Evolutionary conservation across 208 protist genomes (phyloP).

Genomic region (Leptomonas seymouri): DNA sequence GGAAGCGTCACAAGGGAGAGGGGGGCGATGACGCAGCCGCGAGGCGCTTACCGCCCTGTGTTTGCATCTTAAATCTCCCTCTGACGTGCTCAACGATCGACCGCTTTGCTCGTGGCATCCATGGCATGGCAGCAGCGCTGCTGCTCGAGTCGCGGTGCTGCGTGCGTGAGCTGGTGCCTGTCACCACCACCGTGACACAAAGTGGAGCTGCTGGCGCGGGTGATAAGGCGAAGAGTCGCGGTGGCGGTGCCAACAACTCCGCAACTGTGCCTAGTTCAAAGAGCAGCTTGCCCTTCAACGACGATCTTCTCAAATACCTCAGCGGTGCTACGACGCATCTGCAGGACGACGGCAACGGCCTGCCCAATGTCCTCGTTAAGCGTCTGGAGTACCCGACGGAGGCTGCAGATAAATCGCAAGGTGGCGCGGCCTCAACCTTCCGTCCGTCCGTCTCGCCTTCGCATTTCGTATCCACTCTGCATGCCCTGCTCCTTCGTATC

Average conservation of each 20-base stretch:
- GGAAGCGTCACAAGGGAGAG: slow-evolving; percentile 12
- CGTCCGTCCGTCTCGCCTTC: slow-evolving; percentile 29
- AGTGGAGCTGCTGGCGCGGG: background rate
- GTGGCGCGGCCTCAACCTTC: background rate
- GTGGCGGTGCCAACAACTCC: background rate
- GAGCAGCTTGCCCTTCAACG: background rate
- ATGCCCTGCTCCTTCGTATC: slow-evolving; percentile 28
- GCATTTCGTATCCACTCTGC: slow-evolving; percentile 30
- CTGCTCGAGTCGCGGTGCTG: slow-evolving; percentile 27
- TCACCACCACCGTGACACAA: background rate
- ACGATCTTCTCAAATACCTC: slow-evolving; percentile 23
- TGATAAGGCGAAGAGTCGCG: slow-evolving; percentile 16
- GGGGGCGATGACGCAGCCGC: background rate
- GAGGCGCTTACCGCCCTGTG: slow-evolving; percentile 39
- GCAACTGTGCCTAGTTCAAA: background rate
- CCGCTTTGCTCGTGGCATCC: slow-evolving; percentile 13
- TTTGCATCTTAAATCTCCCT: slow-evolving; percentile 22
- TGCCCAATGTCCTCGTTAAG: slow-evolving; percentile 28
- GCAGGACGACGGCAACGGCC: slow-evolving; percentile 7
- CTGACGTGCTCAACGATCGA: slow-evolving; percentile 8
- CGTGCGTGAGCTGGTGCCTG: slow-evolving; percentile 21
- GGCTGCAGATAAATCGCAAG: background rate
- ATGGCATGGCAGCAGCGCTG: slow-evolving; percentile 17
- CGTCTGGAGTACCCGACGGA: slow-evolving; percentile 34
- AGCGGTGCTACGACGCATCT: background rate